Percentiles rank a stretch among this genome's conserved stretches.
These are phyloP conservation scores for Heritiera littoralis DNA, from an alignment of 345 rosid species.

Conservation along the genomic window DNA sequence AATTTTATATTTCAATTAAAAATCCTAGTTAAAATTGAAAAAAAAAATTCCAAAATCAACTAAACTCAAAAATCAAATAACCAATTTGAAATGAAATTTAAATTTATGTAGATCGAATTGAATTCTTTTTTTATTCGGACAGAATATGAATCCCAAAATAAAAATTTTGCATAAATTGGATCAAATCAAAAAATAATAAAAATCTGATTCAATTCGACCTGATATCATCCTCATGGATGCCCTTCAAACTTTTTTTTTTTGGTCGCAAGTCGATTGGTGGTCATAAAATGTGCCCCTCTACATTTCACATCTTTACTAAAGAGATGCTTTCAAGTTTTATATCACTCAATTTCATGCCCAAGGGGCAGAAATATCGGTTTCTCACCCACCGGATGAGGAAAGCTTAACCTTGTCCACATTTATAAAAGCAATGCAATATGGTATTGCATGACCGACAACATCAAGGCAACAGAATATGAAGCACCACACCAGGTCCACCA, in stretches of 20 bases:
- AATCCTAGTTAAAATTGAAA: too few species aligned
- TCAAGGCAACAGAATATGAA: not conserved
- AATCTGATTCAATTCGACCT: too few species aligned
- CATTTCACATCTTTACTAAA: not conserved
- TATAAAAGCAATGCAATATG: not conserved
- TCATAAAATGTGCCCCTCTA: not conserved
- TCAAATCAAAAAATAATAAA: too few species aligned
- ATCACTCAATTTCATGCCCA: constrained; percentile 5
- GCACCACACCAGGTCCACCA: constrained; percentile 17
- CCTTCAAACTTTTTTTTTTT: not conserved
- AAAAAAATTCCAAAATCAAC: too few species aligned
- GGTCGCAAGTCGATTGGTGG: not conserved
- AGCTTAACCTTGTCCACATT: constrained; percentile 17
- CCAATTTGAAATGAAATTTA: too few species aligned
- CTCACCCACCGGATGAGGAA: not conserved
- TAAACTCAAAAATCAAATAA: too few species aligned
- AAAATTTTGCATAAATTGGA: too few species aligned
- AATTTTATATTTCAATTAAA: too few species aligned
- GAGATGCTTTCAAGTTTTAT: not conserved
- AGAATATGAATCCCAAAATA: too few species aligned
- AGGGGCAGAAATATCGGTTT: not conserved
- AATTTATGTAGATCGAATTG: too few species aligned
- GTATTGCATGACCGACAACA: not conserved
- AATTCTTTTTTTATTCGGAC: too few species aligned
- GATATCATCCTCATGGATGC: not conserved